Percentiles rank a stretch among this genome's conserved stretches.
Conservation (phyloP, 2,329 filamentous ascomycete genomes). For the Aspergillus nomiae region DNA sequence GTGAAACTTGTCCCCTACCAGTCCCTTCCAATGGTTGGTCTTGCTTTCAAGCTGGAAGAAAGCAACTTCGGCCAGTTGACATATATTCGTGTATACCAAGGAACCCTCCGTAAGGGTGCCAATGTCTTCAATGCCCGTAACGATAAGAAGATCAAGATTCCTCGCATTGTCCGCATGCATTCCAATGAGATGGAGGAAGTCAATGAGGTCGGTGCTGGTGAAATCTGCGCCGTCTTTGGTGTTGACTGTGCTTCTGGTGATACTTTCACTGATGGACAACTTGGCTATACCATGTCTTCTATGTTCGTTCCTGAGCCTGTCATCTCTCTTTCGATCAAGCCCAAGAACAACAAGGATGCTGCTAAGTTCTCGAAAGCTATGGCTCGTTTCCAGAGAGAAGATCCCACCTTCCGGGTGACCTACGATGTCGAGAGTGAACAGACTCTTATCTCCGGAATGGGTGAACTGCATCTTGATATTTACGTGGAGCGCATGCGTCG, state of each 20-base stretch:
- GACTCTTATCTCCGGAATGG: slow-evolving; percentile 98
- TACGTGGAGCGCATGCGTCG: slow-evolving; percentile 96
- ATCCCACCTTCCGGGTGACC: slow-evolving; percentile 94
- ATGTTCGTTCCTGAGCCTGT: slow-evolving; percentile 98
- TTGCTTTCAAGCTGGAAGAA: slow-evolving; percentile 98
- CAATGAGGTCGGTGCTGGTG: slow-evolving; percentile 85
- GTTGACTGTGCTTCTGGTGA: slow-evolving; percentile 97
- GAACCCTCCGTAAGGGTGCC: slow-evolving; percentile 80
- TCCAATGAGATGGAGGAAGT: slow-evolving; percentile 99
- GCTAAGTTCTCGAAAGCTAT: slow-evolving; percentile 98
- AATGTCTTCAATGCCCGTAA: slow-evolving; percentile 92
- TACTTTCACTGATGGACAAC: slow-evolving; percentile 91
- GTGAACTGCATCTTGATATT: slow-evolving; percentile 93
- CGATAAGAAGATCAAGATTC: slow-evolving; percentile 94
- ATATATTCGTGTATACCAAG: slow-evolving; percentile 98
- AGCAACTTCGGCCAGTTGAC: slow-evolving; percentile 98
- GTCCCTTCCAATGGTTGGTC: slow-evolving; percentile 86
- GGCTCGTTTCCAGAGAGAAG: slow-evolving; percentile 97
- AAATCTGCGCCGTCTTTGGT: slow-evolving; percentile 98
- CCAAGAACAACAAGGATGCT: slow-evolving; percentile 87
- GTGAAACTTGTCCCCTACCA: slow-evolving; percentile 93
- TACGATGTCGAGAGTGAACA: slow-evolving; percentile 91
- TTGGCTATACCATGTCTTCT: slow-evolving; percentile 94
- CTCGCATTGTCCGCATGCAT: slow-evolving; percentile 98
- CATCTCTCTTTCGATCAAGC: slow-evolving; percentile 96